A percentile compares a stretch with the other conserved stretches of the same genome.
phyloP scores from a whole-genome alignment of 108 stramenopile species.

The Fragilaria crotonensis region DNA sequence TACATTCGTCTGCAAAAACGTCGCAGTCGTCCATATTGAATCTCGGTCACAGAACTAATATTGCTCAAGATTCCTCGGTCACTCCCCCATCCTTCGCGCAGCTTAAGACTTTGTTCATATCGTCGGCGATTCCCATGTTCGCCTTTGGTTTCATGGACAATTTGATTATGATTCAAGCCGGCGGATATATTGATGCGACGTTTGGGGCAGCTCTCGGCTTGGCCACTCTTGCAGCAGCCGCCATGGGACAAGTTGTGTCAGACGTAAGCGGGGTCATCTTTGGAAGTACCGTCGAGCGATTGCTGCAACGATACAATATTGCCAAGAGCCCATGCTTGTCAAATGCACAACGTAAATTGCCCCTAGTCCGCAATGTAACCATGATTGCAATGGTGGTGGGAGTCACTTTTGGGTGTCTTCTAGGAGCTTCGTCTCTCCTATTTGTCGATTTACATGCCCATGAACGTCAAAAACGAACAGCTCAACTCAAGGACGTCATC shows the following conservation, averaged over 20 bases:
- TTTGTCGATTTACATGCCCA: conserved; percentile 3
- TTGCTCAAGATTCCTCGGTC: not conserved
- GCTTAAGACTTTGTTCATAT: conserved; percentile 17
- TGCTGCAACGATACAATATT: conserved; percentile 6
- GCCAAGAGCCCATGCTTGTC: conserved; percentile 9
- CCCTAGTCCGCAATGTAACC: conserved; percentile 9
- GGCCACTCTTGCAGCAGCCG: conserved; percentile 66
- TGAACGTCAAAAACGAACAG: not conserved
- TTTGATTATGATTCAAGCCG: conserved; percentile 67
- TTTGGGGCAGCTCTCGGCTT: conserved; percentile 61
- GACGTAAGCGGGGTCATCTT: conserved; percentile 27
- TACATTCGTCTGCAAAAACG: too few relatives aligned
- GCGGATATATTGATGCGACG: conserved; percentile 51
- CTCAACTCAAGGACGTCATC: not conserved
- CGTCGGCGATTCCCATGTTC: conserved; percentile 37
- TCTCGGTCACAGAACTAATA: too few relatives aligned
- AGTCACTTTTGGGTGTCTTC: conserved; percentile 53
- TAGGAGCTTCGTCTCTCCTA: conserved; percentile 35
- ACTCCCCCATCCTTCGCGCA: conserved; percentile 6
- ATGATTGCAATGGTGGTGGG: conserved; percentile 39
- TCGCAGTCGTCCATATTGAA: too few relatives aligned
- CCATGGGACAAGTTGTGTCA: conserved; percentile 43
- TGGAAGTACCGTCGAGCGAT: conserved; percentile 28
- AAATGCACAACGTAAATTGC: conserved; percentile 18
- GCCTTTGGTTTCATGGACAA: conserved; percentile 79